Evolutionary conservation across 352 stramenopile species (phyloP).

Genomic region (Phytophthora rubi): DNA sequence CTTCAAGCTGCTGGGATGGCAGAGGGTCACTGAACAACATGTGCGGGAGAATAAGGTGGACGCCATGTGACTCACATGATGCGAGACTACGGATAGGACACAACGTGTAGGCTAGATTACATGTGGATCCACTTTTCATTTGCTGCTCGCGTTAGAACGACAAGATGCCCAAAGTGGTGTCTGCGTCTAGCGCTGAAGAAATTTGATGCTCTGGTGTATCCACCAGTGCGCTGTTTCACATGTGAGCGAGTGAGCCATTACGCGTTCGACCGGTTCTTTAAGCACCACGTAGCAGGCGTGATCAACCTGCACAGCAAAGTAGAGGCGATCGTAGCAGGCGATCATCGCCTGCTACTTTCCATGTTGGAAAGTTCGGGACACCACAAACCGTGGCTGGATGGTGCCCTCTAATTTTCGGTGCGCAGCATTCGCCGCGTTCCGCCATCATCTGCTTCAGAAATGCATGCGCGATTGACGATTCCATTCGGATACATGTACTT

Average conservation of each 20-base stretch:
- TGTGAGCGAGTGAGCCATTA: neutral
- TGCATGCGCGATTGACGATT: constrained; percentile 17
- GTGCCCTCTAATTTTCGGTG: constrained; percentile 10
- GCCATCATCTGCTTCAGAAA: neutral
- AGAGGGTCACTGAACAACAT: neutral
- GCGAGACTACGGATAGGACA: neutral
- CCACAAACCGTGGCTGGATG: neutral
- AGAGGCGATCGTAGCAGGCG: neutral
- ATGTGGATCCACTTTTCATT: neutral
- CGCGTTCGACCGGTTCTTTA: neutral
- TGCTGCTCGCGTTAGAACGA: neutral
- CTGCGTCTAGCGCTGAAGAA: neutral
- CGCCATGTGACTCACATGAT: neutral
- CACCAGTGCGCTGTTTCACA: neutral
- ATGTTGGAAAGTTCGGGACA: constrained; percentile 8
- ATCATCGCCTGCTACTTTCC: neutral
- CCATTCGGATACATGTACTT: constrained; percentile 10
- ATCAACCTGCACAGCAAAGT: neutral
- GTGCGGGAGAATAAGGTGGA: neutral
- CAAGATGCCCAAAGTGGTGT: neutral
- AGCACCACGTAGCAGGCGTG: neutral
- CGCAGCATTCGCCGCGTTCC: neutral
- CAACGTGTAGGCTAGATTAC: neutral
- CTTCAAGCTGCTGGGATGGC: neutral
- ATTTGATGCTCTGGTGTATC: neutral